A percentile compares a stretch with the other conserved stretches of the same genome.
Conservation (phyloP, 2,329 filamentous ascomycete species). For the Colletotrichum nymphaeae region DNA sequence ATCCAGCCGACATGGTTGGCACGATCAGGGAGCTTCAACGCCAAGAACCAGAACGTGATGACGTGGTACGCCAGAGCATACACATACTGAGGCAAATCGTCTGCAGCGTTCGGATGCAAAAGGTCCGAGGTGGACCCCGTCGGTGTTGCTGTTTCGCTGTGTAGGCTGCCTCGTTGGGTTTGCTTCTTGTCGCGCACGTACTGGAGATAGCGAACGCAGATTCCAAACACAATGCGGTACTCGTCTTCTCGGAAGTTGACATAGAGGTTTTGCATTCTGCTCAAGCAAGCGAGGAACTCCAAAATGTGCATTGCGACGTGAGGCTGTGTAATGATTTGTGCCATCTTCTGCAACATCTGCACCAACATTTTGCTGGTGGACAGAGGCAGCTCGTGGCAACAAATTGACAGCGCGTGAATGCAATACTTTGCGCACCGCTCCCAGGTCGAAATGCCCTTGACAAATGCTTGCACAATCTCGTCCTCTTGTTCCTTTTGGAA, state of each 20-base stretch:
- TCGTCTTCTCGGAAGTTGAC: slow-evolving; percentile 92
- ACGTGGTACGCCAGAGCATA: slow-evolving; percentile 95
- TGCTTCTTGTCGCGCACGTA: slow-evolving; percentile 79
- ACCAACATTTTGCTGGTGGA: slow-evolving; percentile 89
- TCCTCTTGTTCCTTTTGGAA: slow-evolving; percentile 89
- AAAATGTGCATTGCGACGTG: slow-evolving; percentile 94
- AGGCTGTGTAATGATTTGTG: slow-evolving; percentile 93
- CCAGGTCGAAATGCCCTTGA: slow-evolving; percentile 84
- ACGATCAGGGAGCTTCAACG: slow-evolving; percentile 85
- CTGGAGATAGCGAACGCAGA: slow-evolving; percentile 93
- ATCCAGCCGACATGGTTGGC: slow-evolving; percentile 91
- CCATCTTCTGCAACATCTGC: slow-evolving; percentile 91
- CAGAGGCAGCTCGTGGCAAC: slow-evolving; percentile 91
- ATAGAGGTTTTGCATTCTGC: slow-evolving; percentile 85
- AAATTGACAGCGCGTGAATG: slow-evolving; percentile 94
- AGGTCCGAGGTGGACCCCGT: slow-evolving; percentile 24
- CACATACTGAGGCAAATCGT: slow-evolving; percentile 92
- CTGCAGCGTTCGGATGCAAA: slow-evolving; percentile 50
- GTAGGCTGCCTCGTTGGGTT: slow-evolving; percentile 56
- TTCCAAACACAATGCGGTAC: slow-evolving; percentile 93
- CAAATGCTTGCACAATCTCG: slow-evolving; percentile 87
- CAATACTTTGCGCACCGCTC: slow-evolving; percentile 91
- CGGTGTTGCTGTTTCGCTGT: slow-evolving; percentile 51
- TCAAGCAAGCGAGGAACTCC: slow-evolving; percentile 92
- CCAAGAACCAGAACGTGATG: slow-evolving; percentile 96